A percentile compares a stretch with the other conserved stretches of the same genome.
Conservation (phyloP, 2,329 filamentous ascomycete genomes). For the Diaporthe amygdali region DNA sequence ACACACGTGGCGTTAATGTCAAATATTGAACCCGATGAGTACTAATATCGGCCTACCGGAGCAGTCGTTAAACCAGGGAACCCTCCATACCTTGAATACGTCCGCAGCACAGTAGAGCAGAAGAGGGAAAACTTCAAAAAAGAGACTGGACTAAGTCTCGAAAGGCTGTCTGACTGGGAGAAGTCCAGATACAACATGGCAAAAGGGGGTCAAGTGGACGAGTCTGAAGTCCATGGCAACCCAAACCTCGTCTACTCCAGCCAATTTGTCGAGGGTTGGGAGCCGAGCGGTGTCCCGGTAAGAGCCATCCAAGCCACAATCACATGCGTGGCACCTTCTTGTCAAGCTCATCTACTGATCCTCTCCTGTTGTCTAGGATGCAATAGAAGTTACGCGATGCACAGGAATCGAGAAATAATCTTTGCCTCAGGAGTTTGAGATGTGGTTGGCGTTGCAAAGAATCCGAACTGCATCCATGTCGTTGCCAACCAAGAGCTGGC, state of each 20-base stretch:
- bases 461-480: too few species aligned
- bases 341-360: neutral
- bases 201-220: conserved; percentile 45
- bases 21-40: neutral
- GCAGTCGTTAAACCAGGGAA: conserved; percentile 72
- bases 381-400: conserved; percentile 69
- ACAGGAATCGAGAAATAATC: conserved; percentile 40
- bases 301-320: neutral
- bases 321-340: neutral
- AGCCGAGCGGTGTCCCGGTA: conserved; percentile 66
- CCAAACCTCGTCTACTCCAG: conserved; percentile 72
- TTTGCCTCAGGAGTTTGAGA: too few species aligned
- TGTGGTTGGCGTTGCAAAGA: too few species aligned
- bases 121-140: conserved; percentile 55
- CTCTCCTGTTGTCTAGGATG: conserved; percentile 45
- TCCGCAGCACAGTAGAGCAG: conserved; percentile 66
- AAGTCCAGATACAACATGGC: conserved; percentile 63
- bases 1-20: neutral
- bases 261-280: conserved; percentile 66
- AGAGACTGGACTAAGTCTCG: conserved; percentile 28
- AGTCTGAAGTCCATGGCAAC: conserved; percentile 53
- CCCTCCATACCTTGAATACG: conserved; percentile 73
- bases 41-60: neutral
- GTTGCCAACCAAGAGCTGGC: neutral
- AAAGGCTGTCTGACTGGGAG: conserved; percentile 47